These are phyloP conservation scores for Thalassiosira ordinaria DNA, from an alignment of 352 stramenopile genomes.

Conservation along the genomic window DNA sequence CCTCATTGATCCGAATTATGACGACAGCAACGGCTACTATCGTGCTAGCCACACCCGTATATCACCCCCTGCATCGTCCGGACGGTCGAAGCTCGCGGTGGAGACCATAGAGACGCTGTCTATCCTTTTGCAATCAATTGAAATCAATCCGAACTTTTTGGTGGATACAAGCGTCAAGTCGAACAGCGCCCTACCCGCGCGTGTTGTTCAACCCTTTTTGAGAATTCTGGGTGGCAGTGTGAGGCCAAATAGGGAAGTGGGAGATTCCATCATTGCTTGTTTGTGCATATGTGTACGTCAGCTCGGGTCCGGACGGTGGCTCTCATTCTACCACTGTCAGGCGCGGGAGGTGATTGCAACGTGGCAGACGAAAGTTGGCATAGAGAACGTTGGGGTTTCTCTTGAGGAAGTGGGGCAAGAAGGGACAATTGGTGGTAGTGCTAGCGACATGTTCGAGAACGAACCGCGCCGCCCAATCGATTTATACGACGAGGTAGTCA, in stretches of 20 bases:
- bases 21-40: conserved; percentile 82
- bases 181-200: conserved; percentile 85
- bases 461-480: conserved; percentile 44
- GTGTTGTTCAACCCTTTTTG: conserved; percentile 84
- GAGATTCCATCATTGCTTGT: conserved; percentile 73
- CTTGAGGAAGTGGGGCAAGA: conserved; percentile 21
- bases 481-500: conserved; percentile 70
- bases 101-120: conserved; percentile 84
- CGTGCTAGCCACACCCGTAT: conserved; percentile 84
- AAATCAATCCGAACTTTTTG: conserved; percentile 49
- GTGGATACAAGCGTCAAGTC: conserved; percentile 81
- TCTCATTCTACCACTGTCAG: conserved; percentile 79
- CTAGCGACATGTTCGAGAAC: too few relatives aligned
- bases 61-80: conserved; percentile 82
- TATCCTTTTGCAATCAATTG: conserved; percentile 82
- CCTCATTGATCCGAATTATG: conserved; percentile 84
- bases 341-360: conserved; percentile 59
- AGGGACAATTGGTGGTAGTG: conserved; percentile 17
- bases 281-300: conserved; percentile 80
- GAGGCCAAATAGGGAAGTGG: conserved; percentile 64
- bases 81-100: conserved; percentile 72
- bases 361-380: conserved; percentile 69
- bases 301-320: conserved; percentile 74
- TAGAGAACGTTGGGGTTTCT: conserved; percentile 24
- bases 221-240: conserved; percentile 72